Evolutionary conservation across 495 filamentous ascomycete species (phyloP).

Genomic region (Daldinia bambusicola): DNA sequence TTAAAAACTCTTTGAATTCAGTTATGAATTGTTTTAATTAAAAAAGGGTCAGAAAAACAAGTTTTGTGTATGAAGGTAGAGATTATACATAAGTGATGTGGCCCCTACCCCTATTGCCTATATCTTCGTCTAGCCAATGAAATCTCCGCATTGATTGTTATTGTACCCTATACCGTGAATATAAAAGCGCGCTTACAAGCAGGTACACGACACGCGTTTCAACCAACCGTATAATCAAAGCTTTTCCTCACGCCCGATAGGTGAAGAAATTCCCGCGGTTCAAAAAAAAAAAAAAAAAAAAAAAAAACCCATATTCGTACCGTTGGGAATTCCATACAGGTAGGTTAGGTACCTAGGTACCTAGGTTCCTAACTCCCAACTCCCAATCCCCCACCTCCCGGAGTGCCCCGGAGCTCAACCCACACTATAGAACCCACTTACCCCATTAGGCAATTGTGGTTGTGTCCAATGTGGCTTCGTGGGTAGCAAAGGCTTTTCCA

Average conservation of each 20-base stretch:
- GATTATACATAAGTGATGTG: slow-evolving; percentile 6
- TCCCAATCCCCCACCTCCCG: slow-evolving; percentile 15
- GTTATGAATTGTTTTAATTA: slow-evolving; percentile 28
- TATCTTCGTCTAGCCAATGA: background rate
- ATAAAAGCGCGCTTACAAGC: slow-evolving; percentile 20
- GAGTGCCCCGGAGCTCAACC: slow-evolving; percentile 18
- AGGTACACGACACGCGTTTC: slow-evolving; percentile 21
- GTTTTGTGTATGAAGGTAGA: slow-evolving; percentile 18
- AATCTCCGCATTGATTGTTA: slow-evolving; percentile 1
- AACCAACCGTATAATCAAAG: background rate
- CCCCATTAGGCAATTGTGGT: slow-evolving; percentile 27
- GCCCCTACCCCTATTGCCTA: slow-evolving; percentile 1
- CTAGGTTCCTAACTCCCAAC: too few relatives aligned
- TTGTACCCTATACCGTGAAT: slow-evolving; percentile 16
- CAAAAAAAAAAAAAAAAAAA: background rate
- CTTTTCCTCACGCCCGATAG: slow-evolving; percentile 16
- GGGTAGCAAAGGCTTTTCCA: background rate
- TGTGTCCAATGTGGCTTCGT: slow-evolving; percentile 5
- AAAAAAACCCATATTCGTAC: background rate
- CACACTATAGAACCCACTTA: slow-evolving; percentile 31
- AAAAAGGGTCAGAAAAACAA: slow-evolving; percentile 32
- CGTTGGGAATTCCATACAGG: too few relatives aligned
- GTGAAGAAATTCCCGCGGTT: slow-evolving; percentile 9
- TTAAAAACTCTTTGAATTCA: slow-evolving; percentile 22
- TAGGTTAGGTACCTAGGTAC: too few relatives aligned